Percentiles rank a stretch among this genome's conserved stretches.
phyloP scores from a whole-genome alignment of 2,329 filamentous ascomycete species.

The Byssothecium circinans region DNA sequence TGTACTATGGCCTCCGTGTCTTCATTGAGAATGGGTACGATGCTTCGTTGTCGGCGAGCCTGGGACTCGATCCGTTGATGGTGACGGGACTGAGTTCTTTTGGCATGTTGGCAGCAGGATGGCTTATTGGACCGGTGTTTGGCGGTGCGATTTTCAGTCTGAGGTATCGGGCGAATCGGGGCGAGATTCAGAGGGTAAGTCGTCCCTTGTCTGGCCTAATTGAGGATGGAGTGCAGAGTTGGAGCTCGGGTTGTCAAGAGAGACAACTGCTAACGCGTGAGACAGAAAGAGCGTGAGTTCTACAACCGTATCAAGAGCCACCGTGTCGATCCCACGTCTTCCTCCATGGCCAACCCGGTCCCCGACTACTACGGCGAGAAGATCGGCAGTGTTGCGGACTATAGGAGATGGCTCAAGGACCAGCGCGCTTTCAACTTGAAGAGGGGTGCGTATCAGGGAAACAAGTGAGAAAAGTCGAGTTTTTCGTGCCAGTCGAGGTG shows the following conservation, averaged over 20 bases:
- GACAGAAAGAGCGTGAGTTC: constrained; percentile 88
- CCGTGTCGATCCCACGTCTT: constrained; percentile 86
- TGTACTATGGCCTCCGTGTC: constrained; percentile 64
- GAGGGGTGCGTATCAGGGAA: constrained; percentile 61
- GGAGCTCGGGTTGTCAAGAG: background rate
- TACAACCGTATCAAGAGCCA: constrained; percentile 89
- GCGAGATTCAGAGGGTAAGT: constrained; percentile 69
- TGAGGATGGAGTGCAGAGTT: background rate
- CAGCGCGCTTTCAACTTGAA: constrained; percentile 90
- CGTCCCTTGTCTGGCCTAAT: background rate
- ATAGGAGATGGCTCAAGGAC: constrained; percentile 95
- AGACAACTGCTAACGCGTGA: background rate
- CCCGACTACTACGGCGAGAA: constrained; percentile 99
- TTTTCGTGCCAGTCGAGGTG: background rate
- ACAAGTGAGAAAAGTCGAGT: constrained; percentile 14
- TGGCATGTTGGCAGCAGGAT: constrained; percentile 77
- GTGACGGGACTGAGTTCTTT: constrained; percentile 80
- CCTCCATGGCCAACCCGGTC: constrained; percentile 87
- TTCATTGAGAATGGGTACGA: constrained; percentile 75
- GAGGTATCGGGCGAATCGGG: constrained; percentile 69
- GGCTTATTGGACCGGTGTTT: constrained; percentile 81
- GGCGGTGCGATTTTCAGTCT: constrained; percentile 80
- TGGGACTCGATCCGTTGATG: constrained; percentile 86
- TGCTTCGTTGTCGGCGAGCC: constrained; percentile 62
- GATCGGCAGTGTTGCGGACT: constrained; percentile 88